Conservation (phyloP, 139 green algal genomes). For the Asterochloris erici region DNA sequence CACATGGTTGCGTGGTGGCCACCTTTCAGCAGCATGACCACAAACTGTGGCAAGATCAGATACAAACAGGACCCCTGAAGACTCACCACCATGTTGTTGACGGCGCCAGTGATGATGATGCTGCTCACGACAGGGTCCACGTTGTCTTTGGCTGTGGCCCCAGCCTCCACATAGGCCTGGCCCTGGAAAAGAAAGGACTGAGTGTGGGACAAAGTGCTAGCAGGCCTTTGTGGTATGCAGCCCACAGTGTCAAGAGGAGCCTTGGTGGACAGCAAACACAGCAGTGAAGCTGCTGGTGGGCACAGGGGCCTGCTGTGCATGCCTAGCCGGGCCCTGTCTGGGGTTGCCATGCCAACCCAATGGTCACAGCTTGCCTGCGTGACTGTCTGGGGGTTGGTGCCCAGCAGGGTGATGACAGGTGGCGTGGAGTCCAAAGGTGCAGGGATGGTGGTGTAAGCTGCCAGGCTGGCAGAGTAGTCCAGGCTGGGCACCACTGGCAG, state of each 20-base stretch:
- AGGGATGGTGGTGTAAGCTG: neutral
- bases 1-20: neutral
- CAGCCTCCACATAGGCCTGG: slow-evolving; percentile 5
- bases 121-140: neutral
- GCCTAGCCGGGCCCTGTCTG: neutral
- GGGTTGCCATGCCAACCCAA: neutral
- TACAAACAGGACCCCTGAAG: neutral
- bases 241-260: neutral
- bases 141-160: slow-evolving; percentile 1
- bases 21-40: neutral
- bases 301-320: too few species aligned
- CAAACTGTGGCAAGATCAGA: neutral
- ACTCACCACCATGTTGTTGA: slow-evolving; percentile 8
- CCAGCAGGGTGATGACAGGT: slow-evolving; percentile 1
- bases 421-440: neutral
- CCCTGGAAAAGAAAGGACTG: neutral
- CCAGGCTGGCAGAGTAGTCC: too few species aligned
- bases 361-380: neutral
- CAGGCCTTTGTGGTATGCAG: neutral
- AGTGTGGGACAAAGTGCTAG: neutral
- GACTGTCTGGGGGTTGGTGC: neutral
- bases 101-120: neutral
- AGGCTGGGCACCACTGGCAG: too few species aligned
- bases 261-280: neutral
- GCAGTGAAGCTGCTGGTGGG: neutral